Evolutionary conservation across 177 flowering plant species (phyloP), one percentile per base, ranked within the genome.

Genomic region (Vitis hybrid): DNA sequence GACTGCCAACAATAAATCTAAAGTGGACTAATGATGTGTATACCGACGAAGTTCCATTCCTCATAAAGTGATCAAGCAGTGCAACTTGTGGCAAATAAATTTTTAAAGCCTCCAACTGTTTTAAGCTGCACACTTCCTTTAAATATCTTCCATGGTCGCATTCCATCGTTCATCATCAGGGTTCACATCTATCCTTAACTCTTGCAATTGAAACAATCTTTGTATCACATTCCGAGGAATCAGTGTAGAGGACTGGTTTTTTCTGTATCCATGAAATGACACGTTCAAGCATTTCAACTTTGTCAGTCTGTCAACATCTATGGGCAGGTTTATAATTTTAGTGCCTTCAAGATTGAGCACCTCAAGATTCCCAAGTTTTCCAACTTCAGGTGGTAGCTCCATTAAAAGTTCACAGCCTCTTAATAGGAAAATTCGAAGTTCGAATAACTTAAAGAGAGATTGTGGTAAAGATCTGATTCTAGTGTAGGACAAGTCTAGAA

Each of bases 321-420:
- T 16, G 2, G 70, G 70, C 0, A 67, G 18, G 15, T 13, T 8
- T 11, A 55, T n/a, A 45, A 67, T 29, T 51, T 56, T n/a, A 13
- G 70, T 67, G 16, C 70, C 70, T 56, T 67, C 62, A 56, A 67
- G 62, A 57, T 67, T 61, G 15, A 57, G 39, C 14, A 67, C 50
- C 62, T 67, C 57, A 9, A 67, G 70, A 7, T 67, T 14, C 52
- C n/a, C 55, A 0, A 67, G 54, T 10, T 18, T 50, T 14, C 70
- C 57, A 45, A 67, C 39, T 56, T 55, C n/a, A 4, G 70, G 70
- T 10, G 70, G 18, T 0, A 67, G 14, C n/a, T 13, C 50, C 31
- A 54, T 67, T 13, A 67, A 16, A 45, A 31, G 62, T 2, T 10
- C 51, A 57, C 70, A 67, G 6, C 45, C 22, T 22, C 19, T 50